Evolutionary conservation across 2,329 filamentous ascomycete species (phyloP).

Genomic region (Zalaria sp.): DNA sequence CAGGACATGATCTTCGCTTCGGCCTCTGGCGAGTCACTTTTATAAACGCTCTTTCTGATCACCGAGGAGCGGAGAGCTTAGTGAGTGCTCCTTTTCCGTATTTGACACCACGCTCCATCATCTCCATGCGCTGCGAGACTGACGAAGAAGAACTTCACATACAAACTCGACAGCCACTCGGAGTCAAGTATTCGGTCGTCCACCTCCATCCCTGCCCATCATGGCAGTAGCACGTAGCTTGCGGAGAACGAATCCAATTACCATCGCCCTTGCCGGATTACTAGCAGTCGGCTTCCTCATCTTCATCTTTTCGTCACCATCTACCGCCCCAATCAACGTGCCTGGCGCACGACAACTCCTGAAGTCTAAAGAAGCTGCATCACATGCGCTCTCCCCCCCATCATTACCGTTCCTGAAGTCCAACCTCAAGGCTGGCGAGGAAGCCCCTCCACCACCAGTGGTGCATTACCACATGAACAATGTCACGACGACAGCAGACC

Average conservation of each 20-base stretch:
- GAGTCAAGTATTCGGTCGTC: neutral
- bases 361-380: constrained; percentile 41
- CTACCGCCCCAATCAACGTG: constrained; percentile 18
- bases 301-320: constrained; percentile 35
- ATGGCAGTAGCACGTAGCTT: constrained; percentile 52
- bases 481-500: constrained; percentile 66
- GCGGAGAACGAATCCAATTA: constrained; percentile 67
- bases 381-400: constrained; percentile 58
- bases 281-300: constrained; percentile 48
- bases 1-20: too few relatives aligned
- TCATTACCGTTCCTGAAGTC: constrained; percentile 61
- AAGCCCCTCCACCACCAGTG: constrained; percentile 63
- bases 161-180: too few relatives aligned
- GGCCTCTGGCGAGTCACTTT: too few relatives aligned
- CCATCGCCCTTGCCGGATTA: constrained; percentile 54
- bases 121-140: too few relatives aligned
- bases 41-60: too few relatives aligned
- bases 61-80: too few relatives aligned
- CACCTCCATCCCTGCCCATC: constrained; percentile 7
- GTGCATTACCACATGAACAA: constrained; percentile 92
- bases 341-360: constrained; percentile 36
- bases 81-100: too few relatives aligned
- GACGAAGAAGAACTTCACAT: too few relatives aligned
- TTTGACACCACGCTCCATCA: too few relatives aligned
- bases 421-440: constrained; percentile 36